Evolutionary conservation across 2,329 filamentous ascomycete species (phyloP).

Genomic region (Sporothrix dimorphospora): DNA sequence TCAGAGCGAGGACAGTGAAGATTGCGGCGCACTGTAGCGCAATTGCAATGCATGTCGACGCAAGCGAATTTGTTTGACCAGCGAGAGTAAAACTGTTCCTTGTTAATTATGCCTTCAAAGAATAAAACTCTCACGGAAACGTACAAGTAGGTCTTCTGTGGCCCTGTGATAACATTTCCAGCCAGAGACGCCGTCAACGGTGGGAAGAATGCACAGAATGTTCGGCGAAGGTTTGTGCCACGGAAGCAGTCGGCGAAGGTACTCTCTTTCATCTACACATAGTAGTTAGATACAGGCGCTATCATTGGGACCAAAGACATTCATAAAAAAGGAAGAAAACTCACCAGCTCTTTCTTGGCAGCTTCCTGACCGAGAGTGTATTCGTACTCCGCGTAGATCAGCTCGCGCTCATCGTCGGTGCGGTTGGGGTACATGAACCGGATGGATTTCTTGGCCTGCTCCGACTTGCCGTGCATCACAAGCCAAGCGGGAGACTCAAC

Average conservation of each 20-base stretch:
- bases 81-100: conserved; percentile 9
- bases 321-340: neutral
- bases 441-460: conserved; percentile 8
- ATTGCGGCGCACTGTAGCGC: conserved; percentile 11
- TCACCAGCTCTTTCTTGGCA: neutral
- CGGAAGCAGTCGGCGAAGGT: conserved; percentile 12
- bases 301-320: neutral
- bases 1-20: conserved; percentile 2
- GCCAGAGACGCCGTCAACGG: conserved; percentile 3
- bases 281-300: neutral
- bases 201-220: conserved; percentile 15
- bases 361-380: conserved; percentile 12
- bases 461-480: neutral
- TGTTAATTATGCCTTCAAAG: neutral
- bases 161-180: conserved; percentile 8
- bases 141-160: conserved; percentile 20
- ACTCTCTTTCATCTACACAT: neutral
- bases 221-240: neutral
- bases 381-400: conserved; percentile 12
- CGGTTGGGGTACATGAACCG: conserved; percentile 17
- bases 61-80: conserved; percentile 9
- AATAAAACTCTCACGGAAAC: neutral
- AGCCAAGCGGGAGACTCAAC: conserved; percentile 9
- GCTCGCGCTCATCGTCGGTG: conserved; percentile 10
- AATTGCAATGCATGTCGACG: conserved; percentile 4